Evolutionary conservation across 495 filamentous ascomycete genomes (phyloP), one percentile per base, ranked within the genome.

Genomic region (Xanthoparmelia taractica): DNA sequence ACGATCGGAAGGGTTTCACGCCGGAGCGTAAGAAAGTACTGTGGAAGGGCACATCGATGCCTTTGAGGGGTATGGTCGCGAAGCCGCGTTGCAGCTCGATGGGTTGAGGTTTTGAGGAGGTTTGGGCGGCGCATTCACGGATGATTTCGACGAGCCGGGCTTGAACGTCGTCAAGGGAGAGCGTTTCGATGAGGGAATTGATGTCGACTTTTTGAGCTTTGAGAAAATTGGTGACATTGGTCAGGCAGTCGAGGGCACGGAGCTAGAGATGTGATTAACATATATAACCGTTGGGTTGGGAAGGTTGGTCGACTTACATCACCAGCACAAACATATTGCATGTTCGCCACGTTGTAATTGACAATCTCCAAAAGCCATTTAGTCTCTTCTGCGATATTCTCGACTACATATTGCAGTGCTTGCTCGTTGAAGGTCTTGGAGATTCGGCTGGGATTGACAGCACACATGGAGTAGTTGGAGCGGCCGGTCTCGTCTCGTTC

Each of bases 21-120:
- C 94, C 94, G 27, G 90, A 96, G 25, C 94, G 87, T 74, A 98
- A 78, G 83, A 97, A 98, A 48, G 95, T 98, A 68, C 87, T 92
- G 80, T 98, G 94, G 88, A 98, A 98, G 59, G 94, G 94, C 65
- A 98, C 94, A 69, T 98, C 94, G 72, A 98, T 98, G 64, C 94
- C 94, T 73, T 86, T 87, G 63, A 98, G 89, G 47, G 94, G 94
- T 70, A 97, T 97, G 37, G 94, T 97, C 56, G 94, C 94, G 69
- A 96, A 96, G 45, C 94, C 94, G 67, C 94, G 91, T 77, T 97
- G 84, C 48, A 98, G 84, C 33, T 90, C 83, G 60, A 97, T 80
- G 10, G 93, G 94, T 69, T 82, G 83, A 4, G 93, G 91, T 79
- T 98, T 98, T 63, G 84, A 77, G 66, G 90, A 84, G 2, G 94